These are phyloP conservation scores for Didymella pinodella DNA, from an alignment of 2,329 filamentous ascomycete genomes.

Conservation along the genomic window DNA sequence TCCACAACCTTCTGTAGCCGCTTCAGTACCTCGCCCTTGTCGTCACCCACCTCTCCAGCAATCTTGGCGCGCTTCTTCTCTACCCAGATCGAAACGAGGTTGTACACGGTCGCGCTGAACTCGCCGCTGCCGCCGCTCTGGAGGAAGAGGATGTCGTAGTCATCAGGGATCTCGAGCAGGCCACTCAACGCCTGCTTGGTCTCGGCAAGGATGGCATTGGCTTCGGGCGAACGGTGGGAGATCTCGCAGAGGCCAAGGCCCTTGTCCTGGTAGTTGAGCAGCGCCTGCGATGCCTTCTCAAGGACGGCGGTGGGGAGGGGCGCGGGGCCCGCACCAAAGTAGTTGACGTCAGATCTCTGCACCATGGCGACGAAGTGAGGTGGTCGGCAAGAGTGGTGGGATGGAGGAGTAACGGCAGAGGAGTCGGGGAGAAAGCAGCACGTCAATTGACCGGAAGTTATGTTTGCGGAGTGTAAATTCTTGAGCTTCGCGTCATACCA, in stretches of 20 bases:
- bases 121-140: constrained; percentile 85
- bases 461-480: constrained; percentile 27
- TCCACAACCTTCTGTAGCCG: constrained; percentile 71
- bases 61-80: constrained; percentile 70
- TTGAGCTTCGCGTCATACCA: constrained; percentile 36
- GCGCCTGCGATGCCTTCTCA: constrained; percentile 75
- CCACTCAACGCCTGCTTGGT: constrained; percentile 76
- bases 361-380: constrained; percentile 63
- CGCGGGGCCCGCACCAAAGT: constrained; percentile 93
- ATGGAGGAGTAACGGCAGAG: constrained; percentile 11
- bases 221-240: constrained; percentile 83
- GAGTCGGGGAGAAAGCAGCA: constrained; percentile 12
- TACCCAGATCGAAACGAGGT: constrained; percentile 85
- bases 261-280: constrained; percentile 81
- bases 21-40: constrained; percentile 65
- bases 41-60: constrained; percentile 61
- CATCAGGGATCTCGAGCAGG: constrained; percentile 82
- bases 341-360: constrained; percentile 75
- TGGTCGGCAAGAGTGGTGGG: constrained; percentile 10
- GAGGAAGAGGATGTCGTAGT: constrained; percentile 90
- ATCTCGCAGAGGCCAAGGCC: constrained; percentile 90
- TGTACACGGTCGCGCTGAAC: constrained; percentile 85
- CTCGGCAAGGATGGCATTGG: constrained; percentile 78
- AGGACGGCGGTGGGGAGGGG: constrained; percentile 82
- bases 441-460: constrained; percentile 15